Evolutionary conservation across 768 basidiomycete genomes (phyloP).

Genomic region (Pleurotus pulmonarius): DNA sequence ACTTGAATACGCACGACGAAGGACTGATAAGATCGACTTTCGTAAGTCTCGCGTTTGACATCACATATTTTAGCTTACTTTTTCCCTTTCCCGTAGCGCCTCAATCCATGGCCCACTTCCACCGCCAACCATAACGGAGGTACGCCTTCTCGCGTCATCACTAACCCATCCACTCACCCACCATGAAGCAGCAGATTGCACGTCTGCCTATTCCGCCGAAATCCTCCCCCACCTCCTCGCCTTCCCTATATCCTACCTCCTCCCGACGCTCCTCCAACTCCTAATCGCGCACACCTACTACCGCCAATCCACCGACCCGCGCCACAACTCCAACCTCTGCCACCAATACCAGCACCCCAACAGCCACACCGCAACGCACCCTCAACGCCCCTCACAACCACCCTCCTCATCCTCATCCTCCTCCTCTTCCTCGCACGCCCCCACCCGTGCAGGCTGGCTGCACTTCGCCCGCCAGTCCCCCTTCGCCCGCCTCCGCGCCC

Average conservation of each 20-base stretch:
- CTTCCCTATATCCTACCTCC: slow-evolving; percentile 9
- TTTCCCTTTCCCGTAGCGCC: background rate
- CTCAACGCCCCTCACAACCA: background rate
- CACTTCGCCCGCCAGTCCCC: background rate
- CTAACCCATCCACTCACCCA: background rate
- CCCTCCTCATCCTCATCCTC: background rate
- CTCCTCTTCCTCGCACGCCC: background rate
- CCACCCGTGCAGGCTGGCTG: background rate
- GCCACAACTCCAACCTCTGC: slow-evolving; percentile 3
- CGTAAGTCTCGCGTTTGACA: background rate
- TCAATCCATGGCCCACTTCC: background rate
- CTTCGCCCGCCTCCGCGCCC: background rate
- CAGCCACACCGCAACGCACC: background rate
- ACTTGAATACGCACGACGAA: background rate
- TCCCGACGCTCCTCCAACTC: slow-evolving; percentile 9
- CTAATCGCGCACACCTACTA: slow-evolving; percentile 8
- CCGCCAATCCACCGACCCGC: slow-evolving; percentile 5
- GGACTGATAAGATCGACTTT: slow-evolving; percentile 6
- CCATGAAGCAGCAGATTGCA: slow-evolving; percentile 3
- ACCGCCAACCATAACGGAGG: background rate
- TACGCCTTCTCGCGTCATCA: background rate
- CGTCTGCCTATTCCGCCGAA: slow-evolving; percentile 1
- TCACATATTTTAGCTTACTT: background rate
- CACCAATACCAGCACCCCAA: background rate
- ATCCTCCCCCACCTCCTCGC: background rate